Base-by-base conservation (phyloP, 2,329 filamentous ascomycete genomes). In the Lecanicillium sp. region DNA sequence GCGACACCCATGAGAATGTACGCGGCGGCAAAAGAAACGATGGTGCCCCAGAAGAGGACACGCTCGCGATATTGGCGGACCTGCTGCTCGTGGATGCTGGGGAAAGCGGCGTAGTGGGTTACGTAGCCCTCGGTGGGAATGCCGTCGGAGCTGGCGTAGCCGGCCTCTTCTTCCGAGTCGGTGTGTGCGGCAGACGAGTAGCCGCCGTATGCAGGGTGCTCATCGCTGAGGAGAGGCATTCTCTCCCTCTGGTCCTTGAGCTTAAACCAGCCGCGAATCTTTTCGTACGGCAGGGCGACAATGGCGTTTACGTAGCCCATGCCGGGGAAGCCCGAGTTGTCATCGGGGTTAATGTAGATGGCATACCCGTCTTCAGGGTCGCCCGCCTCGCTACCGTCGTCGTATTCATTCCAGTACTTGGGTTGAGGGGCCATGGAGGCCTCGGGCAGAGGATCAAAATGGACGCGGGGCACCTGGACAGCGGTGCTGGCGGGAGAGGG, bases 371-470 rank as follows among this genome's bases (percentile, higher is more conserved):
- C 75, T 36, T 81, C 74, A 12, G 74, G 67, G 3, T 75, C 80
- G 42, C 74, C 77, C 2, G 67, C 69, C 47, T 90, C 86, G 61
- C 87, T 89, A 8, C 86, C 86, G 60, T 90, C 70, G 55, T 94
- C 88, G 63, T 91, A 93, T 63, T 94, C 88, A 63, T 87, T 91
- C 87, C 88, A 94, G 61, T 91, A 93, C 38, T 71, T 69, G 14
- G 66, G 58, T 43, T 62, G 61, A 7, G 62, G 56, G 7, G 56
- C 46, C 29, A 56, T 52, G 12, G 56, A 50, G 5, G 64, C 55
- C 9, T 62, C 59, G 3, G 64, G 63, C 3, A 67, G 54, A 15
- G 57, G 55, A 5, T 63, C 58, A 47, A 67, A 67, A 26, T 52
- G 52, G 44, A 58, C 56, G 21, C 52, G 59, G 40, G 49, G 37